phyloP scores from a whole-genome alignment of 495 filamentous ascomycete species.

The Talaromyces stipitatus region DNA sequence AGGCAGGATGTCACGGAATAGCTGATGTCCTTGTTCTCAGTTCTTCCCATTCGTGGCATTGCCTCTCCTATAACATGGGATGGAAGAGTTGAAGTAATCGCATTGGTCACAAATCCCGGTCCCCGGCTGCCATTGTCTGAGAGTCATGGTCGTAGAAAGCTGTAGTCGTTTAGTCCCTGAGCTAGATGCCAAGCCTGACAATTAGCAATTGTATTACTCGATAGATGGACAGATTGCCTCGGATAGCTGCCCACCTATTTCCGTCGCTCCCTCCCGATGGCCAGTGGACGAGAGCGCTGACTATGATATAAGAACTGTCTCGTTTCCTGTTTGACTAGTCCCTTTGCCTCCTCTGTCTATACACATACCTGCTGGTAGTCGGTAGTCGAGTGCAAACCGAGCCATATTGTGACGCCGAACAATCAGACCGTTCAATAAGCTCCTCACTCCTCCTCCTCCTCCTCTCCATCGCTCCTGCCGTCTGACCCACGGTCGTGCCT shows the following conservation, averaged over 20 bases:
- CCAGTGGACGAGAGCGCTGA: not conserved
- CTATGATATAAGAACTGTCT: not conserved
- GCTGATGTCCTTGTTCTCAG: not conserved
- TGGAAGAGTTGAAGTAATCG: not conserved
- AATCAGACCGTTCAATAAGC: not conserved
- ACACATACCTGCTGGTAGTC: not conserved
- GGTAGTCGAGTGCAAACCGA: not conserved
- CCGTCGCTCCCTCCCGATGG: not conserved
- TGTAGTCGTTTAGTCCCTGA: not conserved
- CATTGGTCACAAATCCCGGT: not conserved
- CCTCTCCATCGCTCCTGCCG: not conserved
- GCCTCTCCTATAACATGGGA: not conserved
- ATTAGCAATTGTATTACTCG: constrained; percentile 4
- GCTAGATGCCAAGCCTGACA: not conserved
- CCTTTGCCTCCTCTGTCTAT: not conserved
- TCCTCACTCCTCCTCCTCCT: not conserved
- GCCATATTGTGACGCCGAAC: not conserved
- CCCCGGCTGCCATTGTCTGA: not conserved
- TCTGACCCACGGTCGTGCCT: not conserved
- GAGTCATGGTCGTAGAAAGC: not conserved
- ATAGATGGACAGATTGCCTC: not conserved
- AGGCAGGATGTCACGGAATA: too few species aligned
- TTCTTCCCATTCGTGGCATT: not conserved
- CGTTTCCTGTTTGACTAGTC: not conserved
- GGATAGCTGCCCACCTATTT: not conserved